These are phyloP conservation scores for Trichoderma asperelloides DNA, from an alignment of 495 filamentous ascomycete species.

Conservation along the genomic window DNA sequence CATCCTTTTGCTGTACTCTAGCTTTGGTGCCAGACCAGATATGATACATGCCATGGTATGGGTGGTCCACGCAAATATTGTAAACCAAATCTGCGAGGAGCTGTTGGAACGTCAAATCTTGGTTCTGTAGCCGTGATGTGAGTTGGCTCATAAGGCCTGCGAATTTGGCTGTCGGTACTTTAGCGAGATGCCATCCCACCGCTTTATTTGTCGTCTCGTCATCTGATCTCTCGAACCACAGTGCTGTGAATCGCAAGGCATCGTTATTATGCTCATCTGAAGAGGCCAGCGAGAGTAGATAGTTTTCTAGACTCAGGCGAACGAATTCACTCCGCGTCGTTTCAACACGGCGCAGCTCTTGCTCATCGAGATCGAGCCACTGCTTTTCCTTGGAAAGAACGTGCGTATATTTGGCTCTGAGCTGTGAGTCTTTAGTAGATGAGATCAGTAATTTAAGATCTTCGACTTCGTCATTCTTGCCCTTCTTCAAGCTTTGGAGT, in stretches of 20 bases:
- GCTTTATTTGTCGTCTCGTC: conserved; percentile 65
- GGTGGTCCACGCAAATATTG: conserved; percentile 81
- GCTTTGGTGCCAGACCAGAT: conserved; percentile 73
- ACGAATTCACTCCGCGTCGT: conserved; percentile 71
- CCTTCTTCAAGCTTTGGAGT: conserved; percentile 66
- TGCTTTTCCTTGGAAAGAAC: conserved; percentile 57
- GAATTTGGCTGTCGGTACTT: conserved; percentile 85
- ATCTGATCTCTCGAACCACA: conserved; percentile 82
- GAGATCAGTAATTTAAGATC: conserved; percentile 51
- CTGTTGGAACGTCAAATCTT: conserved; percentile 58
- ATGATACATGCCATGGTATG: conserved; percentile 93
- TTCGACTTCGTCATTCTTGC: conserved; percentile 67
- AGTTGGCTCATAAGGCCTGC: conserved; percentile 92
- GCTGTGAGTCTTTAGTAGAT: conserved; percentile 28
- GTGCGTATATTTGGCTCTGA: conserved; percentile 27
- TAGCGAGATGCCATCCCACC: conserved; percentile 55
- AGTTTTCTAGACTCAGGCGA: conserved; percentile 84
- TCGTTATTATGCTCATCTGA: conserved; percentile 85
- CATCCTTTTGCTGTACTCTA: conserved; percentile 56
- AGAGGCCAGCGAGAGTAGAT: conserved; percentile 73
- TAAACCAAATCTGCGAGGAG: conserved; percentile 63
- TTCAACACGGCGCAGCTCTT: conserved; percentile 70
- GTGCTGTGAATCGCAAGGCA: conserved; percentile 83
- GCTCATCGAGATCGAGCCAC: conserved; percentile 84
- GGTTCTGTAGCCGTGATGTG: conserved; percentile 75